phyloP scores from a whole-genome alignment of 2,329 filamentous ascomycete species.

The Fusarium torreyae region DNA sequence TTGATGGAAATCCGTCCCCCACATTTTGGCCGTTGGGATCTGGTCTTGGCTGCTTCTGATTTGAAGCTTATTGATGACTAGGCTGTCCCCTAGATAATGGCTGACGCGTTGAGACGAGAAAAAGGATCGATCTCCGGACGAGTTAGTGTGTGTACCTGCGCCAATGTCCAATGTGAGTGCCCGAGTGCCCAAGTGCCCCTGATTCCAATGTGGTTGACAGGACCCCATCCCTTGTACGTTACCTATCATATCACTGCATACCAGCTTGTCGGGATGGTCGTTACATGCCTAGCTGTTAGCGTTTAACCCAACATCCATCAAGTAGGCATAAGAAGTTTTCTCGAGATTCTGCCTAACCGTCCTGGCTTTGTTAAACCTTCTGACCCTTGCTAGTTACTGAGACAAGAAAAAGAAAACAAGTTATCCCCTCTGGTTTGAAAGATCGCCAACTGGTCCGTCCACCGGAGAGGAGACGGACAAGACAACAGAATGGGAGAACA shows the following conservation, averaged over 20 bases:
- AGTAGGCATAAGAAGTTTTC: too few relatives aligned
- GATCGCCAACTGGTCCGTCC: constrained; percentile 43
- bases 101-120: constrained; percentile 21
- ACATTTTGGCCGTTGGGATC: constrained; percentile 38
- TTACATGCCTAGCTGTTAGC: not conserved
- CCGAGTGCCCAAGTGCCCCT: constrained; percentile 16
- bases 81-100: constrained; percentile 12
- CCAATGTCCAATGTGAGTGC: too few relatives aligned
- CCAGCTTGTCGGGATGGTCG: constrained; percentile 28
- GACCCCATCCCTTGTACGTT: constrained; percentile 14
- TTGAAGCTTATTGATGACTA: constrained; percentile 26
- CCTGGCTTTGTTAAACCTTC: not conserved
- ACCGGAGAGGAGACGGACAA: constrained; percentile 14
- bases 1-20: constrained; percentile 20
- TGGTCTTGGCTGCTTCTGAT: constrained; percentile 19
- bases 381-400: not conserved
- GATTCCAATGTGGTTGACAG: constrained; percentile 13
- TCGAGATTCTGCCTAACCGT: not conserved
- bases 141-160: not conserved
- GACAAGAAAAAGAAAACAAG: constrained; percentile 18
- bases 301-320: not conserved
- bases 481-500: not conserved
- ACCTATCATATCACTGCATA: constrained; percentile 34
- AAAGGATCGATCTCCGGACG: constrained; percentile 1
- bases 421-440: constrained; percentile 16